phyloP scores from a whole-genome alignment of 352 stramenopile genomes.

The Phytopythium vexans region DNA sequence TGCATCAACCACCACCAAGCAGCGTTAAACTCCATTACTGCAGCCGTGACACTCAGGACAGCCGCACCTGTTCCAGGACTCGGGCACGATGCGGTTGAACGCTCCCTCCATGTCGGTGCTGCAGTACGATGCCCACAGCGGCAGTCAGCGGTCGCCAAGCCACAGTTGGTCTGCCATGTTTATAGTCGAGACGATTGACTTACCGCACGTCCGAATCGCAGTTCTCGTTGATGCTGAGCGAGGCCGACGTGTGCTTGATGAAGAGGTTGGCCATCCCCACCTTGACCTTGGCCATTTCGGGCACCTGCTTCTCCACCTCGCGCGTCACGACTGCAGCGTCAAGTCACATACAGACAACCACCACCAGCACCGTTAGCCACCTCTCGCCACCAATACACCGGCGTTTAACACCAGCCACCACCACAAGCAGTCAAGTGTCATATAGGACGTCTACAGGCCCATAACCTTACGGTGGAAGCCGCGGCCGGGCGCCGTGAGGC shows the following conservation, averaged over 20 bases:
- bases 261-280: conserved; percentile 95
- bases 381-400: too few species aligned
- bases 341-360: neutral
- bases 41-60: neutral
- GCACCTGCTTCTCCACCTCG: conserved; percentile 82
- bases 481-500: conserved; percentile 66
- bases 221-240: conserved; percentile 96
- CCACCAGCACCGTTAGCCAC: neutral
- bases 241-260: conserved; percentile 95
- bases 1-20: conserved; percentile 8
- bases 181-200: too few species aligned
- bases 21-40: neutral
- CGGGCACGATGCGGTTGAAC: conserved; percentile 92
- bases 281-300: conserved; percentile 79
- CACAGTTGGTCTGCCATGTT: neutral
- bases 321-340: conserved; percentile 63
- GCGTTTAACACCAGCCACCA: neutral
- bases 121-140: neutral
- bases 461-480: conserved; percentile 72
- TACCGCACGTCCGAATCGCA: conserved; percentile 95
- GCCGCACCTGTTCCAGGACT: conserved; percentile 77
- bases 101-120: conserved; percentile 93
- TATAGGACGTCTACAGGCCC: neutral
- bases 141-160: neutral
- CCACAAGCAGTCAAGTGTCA: conserved; percentile 2